Base-by-base conservation (phyloP, 1,284 basidiomycete species). In the Singerocomus inundabilis region DNA sequence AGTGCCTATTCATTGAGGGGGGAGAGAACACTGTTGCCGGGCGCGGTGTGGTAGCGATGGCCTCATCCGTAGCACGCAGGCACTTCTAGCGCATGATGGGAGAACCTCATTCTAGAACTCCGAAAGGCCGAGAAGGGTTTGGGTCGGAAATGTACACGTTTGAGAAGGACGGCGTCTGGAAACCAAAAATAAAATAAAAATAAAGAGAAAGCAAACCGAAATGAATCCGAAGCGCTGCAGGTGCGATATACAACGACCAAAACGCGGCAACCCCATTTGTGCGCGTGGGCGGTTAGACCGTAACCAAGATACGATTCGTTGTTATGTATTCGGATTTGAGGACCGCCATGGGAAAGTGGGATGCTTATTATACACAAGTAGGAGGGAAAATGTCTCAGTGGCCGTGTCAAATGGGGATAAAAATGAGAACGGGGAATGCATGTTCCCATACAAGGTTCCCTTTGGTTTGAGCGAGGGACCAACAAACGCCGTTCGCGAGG, bases 291-390 rank as follows among this genome's bases (percentile, higher is more conserved):
- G 45, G 39, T 57, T 44, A 40, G 47, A 38, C 45, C 48, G 60
- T 66, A 60, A 54, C 59, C 37, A 66, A 45, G 65, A 57, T 61
- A 56, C 54, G 37, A 39, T 33, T 41, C 56, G 49, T 55, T 45
- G 32, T 48, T 36, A 36, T 40, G 26, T 51, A 35, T 43, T 49
- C 5, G 29, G 40, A 42, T 40, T 50, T n/a, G n/a, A n/a, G n/a
- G 58, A 52, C 45, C 31, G n/a, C n/a, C 54, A 67, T 68, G 67
- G 52, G 63, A 69, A 67, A 61, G 26, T 24, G 38, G 8, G 15
- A 32, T 33, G 36, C 40, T 41, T 54, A 49, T 54, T 60, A 55
- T 56, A 47, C 31, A 52, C 33, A n/a, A n/a, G n/a, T n/a, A n/a
- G n/a, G n/a, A n/a, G n/a, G n/a, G 46, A 47, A 56, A 53, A 56